A percentile compares a stretch with the other conserved stretches of the same genome.
Conservation (phyloP, 2,329 filamentous ascomycete genomes). For the Niveomyces coronatus region DNA sequence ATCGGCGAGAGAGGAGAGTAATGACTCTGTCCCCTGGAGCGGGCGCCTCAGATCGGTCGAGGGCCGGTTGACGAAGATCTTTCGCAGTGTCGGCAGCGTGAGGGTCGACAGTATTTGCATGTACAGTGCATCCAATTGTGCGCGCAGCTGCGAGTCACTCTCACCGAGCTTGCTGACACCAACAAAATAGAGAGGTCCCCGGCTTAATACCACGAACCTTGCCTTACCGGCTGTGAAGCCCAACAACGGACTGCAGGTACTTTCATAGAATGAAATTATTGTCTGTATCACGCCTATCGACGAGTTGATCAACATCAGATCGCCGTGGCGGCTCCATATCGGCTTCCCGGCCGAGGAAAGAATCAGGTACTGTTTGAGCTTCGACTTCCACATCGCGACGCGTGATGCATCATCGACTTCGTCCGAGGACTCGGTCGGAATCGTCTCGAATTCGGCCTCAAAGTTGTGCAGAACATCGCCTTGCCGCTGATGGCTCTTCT, state of each 20-base stretch:
- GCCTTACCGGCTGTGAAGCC: slow-evolving; percentile 81
- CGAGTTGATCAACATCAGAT: slow-evolving; percentile 78
- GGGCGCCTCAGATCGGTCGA: slow-evolving; percentile 90
- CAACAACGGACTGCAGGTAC: slow-evolving; percentile 62
- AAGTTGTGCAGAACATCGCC: slow-evolving; percentile 57
- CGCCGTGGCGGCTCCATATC: slow-evolving; percentile 91
- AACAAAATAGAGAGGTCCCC: slow-evolving; percentile 84
- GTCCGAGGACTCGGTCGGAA: slow-evolving; percentile 44
- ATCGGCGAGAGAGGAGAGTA: slow-evolving; percentile 86
- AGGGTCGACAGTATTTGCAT: slow-evolving; percentile 97
- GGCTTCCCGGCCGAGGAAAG: slow-evolving; percentile 93
- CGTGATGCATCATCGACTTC: slow-evolving; percentile 44
- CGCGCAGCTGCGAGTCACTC: slow-evolving; percentile 76
- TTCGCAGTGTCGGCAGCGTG: slow-evolving; percentile 75
- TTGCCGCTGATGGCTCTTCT: slow-evolving; percentile 33
- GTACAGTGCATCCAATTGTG: slow-evolving; percentile 86
- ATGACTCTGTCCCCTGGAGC: slow-evolving; percentile 79
- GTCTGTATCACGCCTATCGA: slow-evolving; percentile 95
- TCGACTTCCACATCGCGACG: slow-evolving; percentile 72
- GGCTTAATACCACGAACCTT: slow-evolving; percentile 74
- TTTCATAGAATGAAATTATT: slow-evolving; percentile 93
- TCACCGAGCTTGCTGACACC: slow-evolving; percentile 89
- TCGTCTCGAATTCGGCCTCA: slow-evolving; percentile 64
- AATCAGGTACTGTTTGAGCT: slow-evolving; percentile 95
- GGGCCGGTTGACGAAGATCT: slow-evolving; percentile 79